A percentile compares a stretch with the other conserved stretches of the same genome.
Evolutionary conservation across 2,329 filamentous ascomycete species (phyloP).

Genomic region (Aureobasidium melanogenum): DNA sequence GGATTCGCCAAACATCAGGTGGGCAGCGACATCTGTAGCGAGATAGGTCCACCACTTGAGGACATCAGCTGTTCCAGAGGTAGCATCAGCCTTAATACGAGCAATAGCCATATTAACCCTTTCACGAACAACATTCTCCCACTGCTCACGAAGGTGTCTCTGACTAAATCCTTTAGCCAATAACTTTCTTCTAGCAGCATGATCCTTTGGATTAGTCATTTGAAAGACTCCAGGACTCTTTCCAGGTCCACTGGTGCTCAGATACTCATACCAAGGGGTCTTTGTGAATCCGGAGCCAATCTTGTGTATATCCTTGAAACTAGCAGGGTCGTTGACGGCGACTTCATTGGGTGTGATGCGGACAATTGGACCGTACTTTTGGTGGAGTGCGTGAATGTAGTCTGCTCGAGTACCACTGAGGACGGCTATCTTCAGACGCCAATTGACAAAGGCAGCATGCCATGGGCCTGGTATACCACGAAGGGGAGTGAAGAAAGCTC

Average conservation of each 20-base stretch:
- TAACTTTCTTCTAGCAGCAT: conserved; percentile 28
- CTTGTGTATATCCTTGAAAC: conserved; percentile 24
- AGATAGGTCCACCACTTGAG: conserved; percentile 34
- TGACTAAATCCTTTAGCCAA: conserved; percentile 30
- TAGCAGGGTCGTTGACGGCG: conserved; percentile 20
- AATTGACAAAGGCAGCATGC: conserved; percentile 18
- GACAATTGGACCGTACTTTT: conserved; percentile 23
- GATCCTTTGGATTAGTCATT: conserved; percentile 28
- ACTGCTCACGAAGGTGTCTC: conserved; percentile 26
- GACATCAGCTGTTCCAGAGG: conserved; percentile 28
- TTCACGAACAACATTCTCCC: conserved; percentile 27
- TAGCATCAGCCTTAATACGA: conserved; percentile 23
- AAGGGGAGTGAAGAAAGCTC: conserved; percentile 16
- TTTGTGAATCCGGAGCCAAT: conserved; percentile 22
- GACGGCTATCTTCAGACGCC: conserved; percentile 29
- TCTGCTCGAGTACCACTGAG: conserved; percentile 30
- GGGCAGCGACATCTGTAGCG: conserved; percentile 30
- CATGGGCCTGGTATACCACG: conserved; percentile 23
- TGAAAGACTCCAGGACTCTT: conserved; percentile 27
- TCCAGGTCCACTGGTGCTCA: conserved; percentile 12
- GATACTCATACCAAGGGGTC: conserved; percentile 21
- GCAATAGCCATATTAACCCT: conserved; percentile 26
- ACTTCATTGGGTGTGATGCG: conserved; percentile 23
- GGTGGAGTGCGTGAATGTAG: conserved; percentile 31
- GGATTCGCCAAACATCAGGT: conserved; percentile 32